phyloP scores from a whole-genome alignment of 2,329 filamentous ascomycete genomes.

The Amylocarpus encephaloides region DNA sequence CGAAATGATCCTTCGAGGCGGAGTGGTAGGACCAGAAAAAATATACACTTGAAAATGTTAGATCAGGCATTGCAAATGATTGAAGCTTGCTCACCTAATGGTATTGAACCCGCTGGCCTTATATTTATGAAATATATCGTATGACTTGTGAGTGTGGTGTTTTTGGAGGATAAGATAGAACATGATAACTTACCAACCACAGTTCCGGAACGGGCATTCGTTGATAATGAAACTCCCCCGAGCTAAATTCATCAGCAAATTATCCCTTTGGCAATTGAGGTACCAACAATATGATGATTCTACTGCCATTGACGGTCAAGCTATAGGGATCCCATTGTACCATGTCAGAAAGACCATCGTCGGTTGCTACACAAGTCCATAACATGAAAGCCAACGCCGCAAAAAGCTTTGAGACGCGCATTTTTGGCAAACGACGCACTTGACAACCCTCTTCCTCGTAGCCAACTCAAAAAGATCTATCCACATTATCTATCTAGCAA shows the following conservation, averaged over 20 bases:
- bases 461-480: not conserved
- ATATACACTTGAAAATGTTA: slow-evolving; percentile 33
- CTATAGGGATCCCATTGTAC: slow-evolving; percentile 47
- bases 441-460: not conserved
- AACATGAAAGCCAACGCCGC: slow-evolving; percentile 20
- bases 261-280: not conserved
- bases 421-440: slow-evolving; percentile 4
- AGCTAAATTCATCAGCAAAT: slow-evolving; percentile 13
- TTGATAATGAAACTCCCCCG: slow-evolving; percentile 46
- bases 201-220: slow-evolving; percentile 47
- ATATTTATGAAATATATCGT: slow-evolving; percentile 49
- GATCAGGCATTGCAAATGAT: not conserved
- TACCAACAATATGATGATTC: slow-evolving; percentile 40
- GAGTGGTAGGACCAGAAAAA: slow-evolving; percentile 47
- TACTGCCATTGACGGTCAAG: slow-evolving; percentile 42
- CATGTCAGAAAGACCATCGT: slow-evolving; percentile 37
- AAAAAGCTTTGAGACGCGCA: slow-evolving; percentile 23
- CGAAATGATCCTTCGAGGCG: slow-evolving; percentile 38
- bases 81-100: slow-evolving; percentile 33
- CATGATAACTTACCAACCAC: slow-evolving; percentile 35
- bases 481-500: slow-evolving; percentile 8
- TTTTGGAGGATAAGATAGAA: not conserved
- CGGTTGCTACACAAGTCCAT: slow-evolving; percentile 30
- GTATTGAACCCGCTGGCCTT: slow-evolving; percentile 48
- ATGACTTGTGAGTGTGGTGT: slow-evolving; percentile 21